Evolutionary conservation across 202 grass and related monocot genomes (phyloP).

Genomic region (Panicum virgatum): DNA sequence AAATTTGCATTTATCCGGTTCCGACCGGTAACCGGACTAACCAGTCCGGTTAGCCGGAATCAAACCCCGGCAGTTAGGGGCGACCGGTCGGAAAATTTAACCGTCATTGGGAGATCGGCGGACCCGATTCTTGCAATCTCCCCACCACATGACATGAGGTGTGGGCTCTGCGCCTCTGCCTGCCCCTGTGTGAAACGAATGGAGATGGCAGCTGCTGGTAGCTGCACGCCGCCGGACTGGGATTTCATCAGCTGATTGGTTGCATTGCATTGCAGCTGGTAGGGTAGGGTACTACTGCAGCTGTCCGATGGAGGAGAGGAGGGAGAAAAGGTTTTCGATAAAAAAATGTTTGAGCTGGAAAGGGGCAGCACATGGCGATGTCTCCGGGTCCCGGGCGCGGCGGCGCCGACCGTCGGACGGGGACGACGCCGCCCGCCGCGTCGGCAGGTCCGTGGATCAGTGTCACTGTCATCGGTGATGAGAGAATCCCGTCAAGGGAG

Average conservation of each 20-base stretch:
- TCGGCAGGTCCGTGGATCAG: too few relatives aligned
- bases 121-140: neutral
- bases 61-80: too few relatives aligned
- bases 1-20: too few relatives aligned
- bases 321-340: neutral
- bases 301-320: neutral
- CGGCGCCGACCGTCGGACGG: neutral
- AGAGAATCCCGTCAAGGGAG: too few relatives aligned
- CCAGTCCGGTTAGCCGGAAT: too few relatives aligned
- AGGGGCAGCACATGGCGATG: conserved; percentile 7
- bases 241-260: neutral
- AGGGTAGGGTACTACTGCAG: neutral
- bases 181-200: neutral
- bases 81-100: too few relatives aligned
- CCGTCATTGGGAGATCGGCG: neutral
- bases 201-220: neutral
- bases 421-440: neutral
- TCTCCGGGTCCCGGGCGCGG: neutral
- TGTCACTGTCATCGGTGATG: too few relatives aligned
- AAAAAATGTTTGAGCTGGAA: neutral
- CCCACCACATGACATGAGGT: neutral
- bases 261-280: neutral
- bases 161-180: neutral
- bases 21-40: too few relatives aligned
- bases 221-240: neutral